Evolutionary conservation across 805 yeast genomes (phyloP).

Genomic region (Metschnikowia hibisci): DNA sequence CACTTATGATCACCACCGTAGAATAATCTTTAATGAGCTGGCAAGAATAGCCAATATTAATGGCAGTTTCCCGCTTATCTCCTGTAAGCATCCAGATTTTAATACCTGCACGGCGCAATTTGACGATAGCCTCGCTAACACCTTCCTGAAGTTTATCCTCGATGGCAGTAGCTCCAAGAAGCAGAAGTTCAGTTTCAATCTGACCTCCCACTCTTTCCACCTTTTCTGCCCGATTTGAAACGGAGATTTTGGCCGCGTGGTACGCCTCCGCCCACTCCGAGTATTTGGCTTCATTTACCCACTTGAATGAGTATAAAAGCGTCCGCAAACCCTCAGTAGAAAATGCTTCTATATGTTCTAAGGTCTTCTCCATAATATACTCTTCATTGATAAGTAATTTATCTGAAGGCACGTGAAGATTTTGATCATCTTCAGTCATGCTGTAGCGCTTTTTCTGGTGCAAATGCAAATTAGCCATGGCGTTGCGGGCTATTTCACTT

Average conservation of each 20-base stretch:
- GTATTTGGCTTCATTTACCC: conserved; percentile 60
- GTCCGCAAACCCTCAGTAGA: conserved; percentile 95
- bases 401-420: conserved; percentile 39
- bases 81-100: conserved; percentile 99
- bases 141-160: conserved; percentile 96
- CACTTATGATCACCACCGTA: conserved; percentile 69
- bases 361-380: conserved; percentile 73
- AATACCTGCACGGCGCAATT: conserved; percentile 87
- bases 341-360: conserved; percentile 89
- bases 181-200: conserved; percentile 63
- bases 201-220: conserved; percentile 70
- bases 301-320: conserved; percentile 72
- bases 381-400: conserved; percentile 64
- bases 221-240: conserved; percentile 59
- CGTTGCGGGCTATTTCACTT: conserved; percentile 47
- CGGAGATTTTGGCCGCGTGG: conserved; percentile 70
- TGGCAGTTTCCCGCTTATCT: conserved; percentile 96
- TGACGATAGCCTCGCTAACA: conserved; percentile 93
- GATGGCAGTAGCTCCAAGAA: conserved; percentile 93
- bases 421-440: conserved; percentile 19
- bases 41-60: conserved; percentile 94
- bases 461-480: conserved; percentile 55
- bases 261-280: conserved; percentile 64
- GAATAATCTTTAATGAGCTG: conserved; percentile 89
- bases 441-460: conserved; percentile 58